Conservation (phyloP, 805 yeast species). For the Blastobotrys attinorum region DNA sequence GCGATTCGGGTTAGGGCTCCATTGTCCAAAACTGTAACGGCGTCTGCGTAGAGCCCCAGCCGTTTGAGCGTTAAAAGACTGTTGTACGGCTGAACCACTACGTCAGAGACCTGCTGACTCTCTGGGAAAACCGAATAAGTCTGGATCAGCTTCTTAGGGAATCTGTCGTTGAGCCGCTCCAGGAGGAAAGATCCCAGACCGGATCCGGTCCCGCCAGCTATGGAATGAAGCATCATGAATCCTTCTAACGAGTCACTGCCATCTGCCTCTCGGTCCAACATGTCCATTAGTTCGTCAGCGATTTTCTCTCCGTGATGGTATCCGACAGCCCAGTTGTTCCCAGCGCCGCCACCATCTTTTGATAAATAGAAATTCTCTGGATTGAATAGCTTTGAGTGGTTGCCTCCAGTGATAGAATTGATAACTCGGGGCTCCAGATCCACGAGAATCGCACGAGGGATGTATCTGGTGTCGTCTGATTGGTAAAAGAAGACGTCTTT, state of each 20-base stretch:
- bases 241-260: constrained; percentile 84
- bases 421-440: constrained; percentile 87
- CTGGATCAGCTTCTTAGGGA: constrained; percentile 71
- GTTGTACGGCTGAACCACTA: constrained; percentile 97
- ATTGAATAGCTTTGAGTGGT: constrained; percentile 60
- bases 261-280: constrained; percentile 85
- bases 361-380: constrained; percentile 75
- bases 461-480: constrained; percentile 66
- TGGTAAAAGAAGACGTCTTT: constrained; percentile 77
- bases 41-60: constrained; percentile 77
- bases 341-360: constrained; percentile 87
- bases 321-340: constrained; percentile 93
- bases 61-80: constrained; percentile 75
- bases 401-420: constrained; percentile 45
- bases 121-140: constrained; percentile 85
- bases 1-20: constrained; percentile 74
- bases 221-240: constrained; percentile 85
- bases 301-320: constrained; percentile 63
- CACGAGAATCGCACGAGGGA: constrained; percentile 79
- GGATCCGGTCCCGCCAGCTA: constrained; percentile 98
- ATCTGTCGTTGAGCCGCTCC: constrained; percentile 73
- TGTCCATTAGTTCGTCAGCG: constrained; percentile 67
- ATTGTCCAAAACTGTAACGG: constrained; percentile 85
- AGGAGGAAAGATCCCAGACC: constrained; percentile 83
- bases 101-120: constrained; percentile 76